These are phyloP conservation scores for Fusarium nanum DNA, from an alignment of 2,329 filamentous ascomycete genomes.

Conservation along the genomic window DNA sequence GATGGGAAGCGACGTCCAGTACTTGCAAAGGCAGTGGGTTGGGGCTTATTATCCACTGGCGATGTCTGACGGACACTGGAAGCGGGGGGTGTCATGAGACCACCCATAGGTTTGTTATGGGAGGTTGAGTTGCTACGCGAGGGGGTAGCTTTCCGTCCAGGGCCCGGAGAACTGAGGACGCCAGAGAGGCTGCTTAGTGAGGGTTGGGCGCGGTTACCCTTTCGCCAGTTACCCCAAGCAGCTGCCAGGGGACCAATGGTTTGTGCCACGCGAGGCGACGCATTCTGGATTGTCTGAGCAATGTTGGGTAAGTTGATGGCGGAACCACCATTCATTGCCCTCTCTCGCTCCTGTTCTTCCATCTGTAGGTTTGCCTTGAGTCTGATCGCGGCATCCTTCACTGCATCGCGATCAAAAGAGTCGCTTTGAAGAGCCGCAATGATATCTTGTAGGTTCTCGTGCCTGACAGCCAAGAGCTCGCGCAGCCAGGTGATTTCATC, in stretches of 20 bases:
- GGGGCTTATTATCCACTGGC: constrained; percentile 54
- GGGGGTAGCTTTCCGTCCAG: constrained; percentile 64
- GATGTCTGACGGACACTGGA: constrained; percentile 75
- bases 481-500: constrained; percentile 96
- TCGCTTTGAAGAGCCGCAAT: constrained; percentile 82
- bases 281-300: constrained; percentile 80
- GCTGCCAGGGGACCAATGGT: constrained; percentile 82
- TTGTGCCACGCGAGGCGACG: constrained; percentile 85
- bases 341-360: constrained; percentile 95
- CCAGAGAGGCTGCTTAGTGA: constrained; percentile 62
- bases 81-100: constrained; percentile 89
- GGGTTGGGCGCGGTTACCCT: constrained; percentile 68
- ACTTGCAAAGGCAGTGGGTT: constrained; percentile 70
- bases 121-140: constrained; percentile 67
- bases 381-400: constrained; percentile 91
- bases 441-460: constrained; percentile 92
- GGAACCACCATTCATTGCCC: constrained; percentile 78
- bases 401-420: constrained; percentile 78
- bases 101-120: constrained; percentile 74
- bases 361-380: constrained; percentile 96
- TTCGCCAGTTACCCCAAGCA: constrained; percentile 97
- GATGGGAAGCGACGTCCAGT: constrained; percentile 69
- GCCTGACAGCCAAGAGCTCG: constrained; percentile 89
- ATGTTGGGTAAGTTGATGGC: constrained; percentile 78
- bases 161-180: constrained; percentile 57